phyloP scores from a whole-genome alignment of 495 filamentous ascomycete genomes.

The Aspergillus ostianus region DNA sequence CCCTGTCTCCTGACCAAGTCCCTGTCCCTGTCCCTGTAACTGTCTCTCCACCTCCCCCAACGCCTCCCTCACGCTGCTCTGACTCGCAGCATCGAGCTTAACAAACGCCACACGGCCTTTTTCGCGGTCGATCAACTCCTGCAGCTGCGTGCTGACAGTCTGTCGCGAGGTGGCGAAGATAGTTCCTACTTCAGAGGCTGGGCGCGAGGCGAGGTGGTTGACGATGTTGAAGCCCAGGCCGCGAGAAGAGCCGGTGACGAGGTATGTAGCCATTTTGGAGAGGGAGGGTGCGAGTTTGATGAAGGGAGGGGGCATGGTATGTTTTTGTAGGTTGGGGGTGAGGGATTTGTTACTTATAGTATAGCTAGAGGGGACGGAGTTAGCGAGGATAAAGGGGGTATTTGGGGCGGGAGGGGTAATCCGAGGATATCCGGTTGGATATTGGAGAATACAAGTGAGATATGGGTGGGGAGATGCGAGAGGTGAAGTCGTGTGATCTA shows the following conservation, averaged over 20 bases:
- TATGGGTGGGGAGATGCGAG: no score
- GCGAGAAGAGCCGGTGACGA: conserved; percentile 41
- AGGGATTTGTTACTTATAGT: no score
- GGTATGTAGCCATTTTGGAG: conserved; percentile 26
- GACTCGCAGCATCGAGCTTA: conserved; percentile 30
- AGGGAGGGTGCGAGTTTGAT: neutral
- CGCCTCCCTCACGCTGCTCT: conserved; percentile 25
- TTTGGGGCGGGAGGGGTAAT: no score
- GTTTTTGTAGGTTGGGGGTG: no score
- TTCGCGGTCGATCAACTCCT: conserved; percentile 23
- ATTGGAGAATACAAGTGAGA: no score
- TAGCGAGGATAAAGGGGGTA: no score
- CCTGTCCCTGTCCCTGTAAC: conserved; percentile 5
- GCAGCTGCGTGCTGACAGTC: conserved; percentile 20
- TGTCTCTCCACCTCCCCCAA: conserved; percentile 23
- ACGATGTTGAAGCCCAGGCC: conserved; percentile 42
- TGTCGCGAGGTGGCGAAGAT: conserved; percentile 33
- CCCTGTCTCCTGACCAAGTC: neutral
- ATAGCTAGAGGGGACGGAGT: no score
- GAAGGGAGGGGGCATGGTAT: no score
- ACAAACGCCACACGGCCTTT: conserved; percentile 27
- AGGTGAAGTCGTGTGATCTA: no score
- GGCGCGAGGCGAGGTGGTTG: conserved; percentile 26
- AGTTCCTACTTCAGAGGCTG: conserved; percentile 24
- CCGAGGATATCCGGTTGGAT: no score